Evolutionary conservation across 202 grass and related monocot genomes (phyloP), one percentile per base, ranked within the genome.

Genomic region (Carex arenaria): DNA sequence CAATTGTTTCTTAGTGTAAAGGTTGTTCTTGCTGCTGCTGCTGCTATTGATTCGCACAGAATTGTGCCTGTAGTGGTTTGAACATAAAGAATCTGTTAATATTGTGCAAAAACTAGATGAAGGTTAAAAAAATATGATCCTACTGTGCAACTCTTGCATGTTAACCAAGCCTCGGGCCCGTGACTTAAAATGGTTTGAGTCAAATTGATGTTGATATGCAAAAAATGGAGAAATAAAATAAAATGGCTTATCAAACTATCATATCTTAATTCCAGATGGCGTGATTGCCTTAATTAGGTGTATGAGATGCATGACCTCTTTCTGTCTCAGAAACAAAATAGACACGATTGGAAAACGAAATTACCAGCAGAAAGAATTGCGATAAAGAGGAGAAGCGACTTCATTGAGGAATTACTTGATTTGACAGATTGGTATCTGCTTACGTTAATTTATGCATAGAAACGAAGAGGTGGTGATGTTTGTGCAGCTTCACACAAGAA

Each of bases 1-100:
- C 95, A 97, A 80, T 91, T 93, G 90, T 97, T 97, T 72, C 63
- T 86, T 61, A 97, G 75, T 42, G 87, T 91, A 78, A 97, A 97
- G 28, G 92, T 89, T 61, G 87, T 74, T 10, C 20, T 0, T 34
- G 15, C 26, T 1, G 26, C n/a, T 1, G 28, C 2, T 9, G 11
- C 2, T 5, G 63, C 7, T n/a, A 49, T 49, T 82, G 61, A 67
- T 28, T 67, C 34, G 12, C 42, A 51, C 9, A 3, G 23, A 19
- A 82, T 31, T 52, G 43, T 66, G 22, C 43, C 78, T 81, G 61
- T 17, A 26, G 31, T 80, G 34, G 78, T 49, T 64, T 30, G 53
- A 20, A 67, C 61, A 81, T 64, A 65, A 67, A 49, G 10, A 81
- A 81, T 23, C 14, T 54, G 61, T 54, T 62, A 67, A 32, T 26